phyloP scores from a whole-genome alignment of 352 stramenopile genomes.

The Pythium folliculosum region DNA sequence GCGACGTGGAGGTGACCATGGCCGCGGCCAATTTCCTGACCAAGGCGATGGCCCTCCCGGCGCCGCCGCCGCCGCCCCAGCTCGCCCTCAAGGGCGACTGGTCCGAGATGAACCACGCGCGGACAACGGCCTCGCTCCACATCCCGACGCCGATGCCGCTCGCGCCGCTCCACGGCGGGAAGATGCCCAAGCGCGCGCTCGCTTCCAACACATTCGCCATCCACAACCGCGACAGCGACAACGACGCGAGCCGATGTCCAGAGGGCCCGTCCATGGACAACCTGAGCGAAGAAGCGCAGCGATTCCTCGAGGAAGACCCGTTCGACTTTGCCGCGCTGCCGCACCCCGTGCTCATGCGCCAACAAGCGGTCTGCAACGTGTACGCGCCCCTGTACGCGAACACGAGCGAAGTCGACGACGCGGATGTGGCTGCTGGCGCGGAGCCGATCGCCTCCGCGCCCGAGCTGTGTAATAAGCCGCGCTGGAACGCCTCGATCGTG shows the following conservation, averaged over 20 bases:
- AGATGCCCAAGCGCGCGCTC: background rate
- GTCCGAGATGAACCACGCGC: background rate
- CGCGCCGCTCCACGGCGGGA: background rate
- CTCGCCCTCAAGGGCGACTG: background rate
- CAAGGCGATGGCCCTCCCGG: background rate
- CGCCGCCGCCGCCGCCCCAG: background rate
- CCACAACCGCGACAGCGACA: background rate
- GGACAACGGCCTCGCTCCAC: background rate
- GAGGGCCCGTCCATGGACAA: background rate
- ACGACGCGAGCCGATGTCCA: background rate
- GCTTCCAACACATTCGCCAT: background rate
- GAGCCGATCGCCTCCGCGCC: no score
- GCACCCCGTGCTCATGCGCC: conserved; percentile 13
- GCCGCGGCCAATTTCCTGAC: background rate
- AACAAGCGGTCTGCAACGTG: conserved; percentile 1
- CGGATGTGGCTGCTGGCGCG: no score
- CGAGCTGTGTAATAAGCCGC: no score
- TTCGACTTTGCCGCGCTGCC: conserved; percentile 8
- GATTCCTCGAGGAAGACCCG: conserved; percentile 5
- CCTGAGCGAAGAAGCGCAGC: background rate
- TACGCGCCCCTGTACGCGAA: no score
- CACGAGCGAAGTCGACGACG: no score
- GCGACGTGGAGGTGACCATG: conserved; percentile 2
- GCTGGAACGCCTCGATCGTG: no score
- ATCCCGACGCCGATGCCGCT: background rate